phyloP scores from a whole-genome alignment of 345 rosid species.

The Euphorbia pulcherrima region DNA sequence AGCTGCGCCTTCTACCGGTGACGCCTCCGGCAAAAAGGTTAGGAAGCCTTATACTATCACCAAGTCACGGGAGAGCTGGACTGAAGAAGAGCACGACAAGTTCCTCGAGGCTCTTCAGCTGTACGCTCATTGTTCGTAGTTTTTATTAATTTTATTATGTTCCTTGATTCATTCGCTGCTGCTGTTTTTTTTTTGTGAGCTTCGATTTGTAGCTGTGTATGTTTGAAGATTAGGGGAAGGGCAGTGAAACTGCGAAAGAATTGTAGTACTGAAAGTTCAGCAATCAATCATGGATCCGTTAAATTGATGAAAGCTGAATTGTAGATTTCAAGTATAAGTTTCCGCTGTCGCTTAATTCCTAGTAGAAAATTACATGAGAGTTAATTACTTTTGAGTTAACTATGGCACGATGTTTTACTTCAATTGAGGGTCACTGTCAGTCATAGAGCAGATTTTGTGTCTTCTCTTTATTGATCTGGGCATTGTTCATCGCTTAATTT shows the following conservation, averaged over 20 bases:
- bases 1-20: conserved; percentile 11
- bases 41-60: conserved; percentile 98
- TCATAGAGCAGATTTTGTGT: background rate
- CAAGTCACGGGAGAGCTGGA: conserved; percentile 98
- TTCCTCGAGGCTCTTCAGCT: conserved; percentile 96
- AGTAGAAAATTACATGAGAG: background rate
- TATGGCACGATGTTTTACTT: background rate
- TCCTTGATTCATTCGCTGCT: background rate
- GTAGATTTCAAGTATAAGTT: background rate
- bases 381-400: background rate
- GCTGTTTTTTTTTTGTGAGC: background rate
- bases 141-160: background rate
- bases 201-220: background rate
- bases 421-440: background rate
- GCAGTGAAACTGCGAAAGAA: too few species aligned
- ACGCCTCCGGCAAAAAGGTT: conserved; percentile 60
- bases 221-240: too few species aligned
- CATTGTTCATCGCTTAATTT: background rate
- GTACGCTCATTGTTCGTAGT: conserved; percentile 29
- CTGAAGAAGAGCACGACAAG: conserved; percentile 97
- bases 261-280: too few species aligned
- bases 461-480: background rate
- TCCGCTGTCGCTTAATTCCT: background rate
- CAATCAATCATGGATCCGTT: background rate
- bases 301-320: background rate